These are phyloP conservation scores for Patellaria atrata DNA, from an alignment of 495 filamentous ascomycete species.

Conservation along the genomic window DNA sequence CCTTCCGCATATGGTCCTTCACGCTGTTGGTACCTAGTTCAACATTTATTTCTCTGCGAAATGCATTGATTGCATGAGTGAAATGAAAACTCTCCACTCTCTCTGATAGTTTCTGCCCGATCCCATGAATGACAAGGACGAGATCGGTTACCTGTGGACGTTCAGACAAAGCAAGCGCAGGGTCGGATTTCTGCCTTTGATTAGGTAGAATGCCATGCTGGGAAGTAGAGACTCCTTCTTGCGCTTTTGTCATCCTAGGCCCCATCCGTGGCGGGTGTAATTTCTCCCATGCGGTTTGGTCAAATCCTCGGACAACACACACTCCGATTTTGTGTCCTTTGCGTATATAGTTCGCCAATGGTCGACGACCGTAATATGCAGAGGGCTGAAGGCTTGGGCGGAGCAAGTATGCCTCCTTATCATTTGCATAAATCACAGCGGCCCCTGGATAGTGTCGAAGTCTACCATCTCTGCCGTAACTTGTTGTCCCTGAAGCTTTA, in stretches of 20 bases:
- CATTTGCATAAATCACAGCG: conserved; percentile 72
- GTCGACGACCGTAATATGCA: conserved; percentile 58
- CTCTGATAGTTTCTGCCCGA: conserved; percentile 93
- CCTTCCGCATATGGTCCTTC: conserved; percentile 55
- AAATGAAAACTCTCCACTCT: conserved; percentile 93
- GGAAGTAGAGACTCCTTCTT: conserved; percentile 30
- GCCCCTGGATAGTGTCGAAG: conserved; percentile 42
- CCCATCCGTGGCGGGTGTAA: conserved; percentile 49
- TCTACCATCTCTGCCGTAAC: conserved; percentile 24
- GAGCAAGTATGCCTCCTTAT: conserved; percentile 59
- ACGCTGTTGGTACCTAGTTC: conserved; percentile 63
- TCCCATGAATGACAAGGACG: conserved; percentile 82
- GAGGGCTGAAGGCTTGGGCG: conserved; percentile 70
- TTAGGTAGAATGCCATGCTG: conserved; percentile 21
- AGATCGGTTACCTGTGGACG: conserved; percentile 70
- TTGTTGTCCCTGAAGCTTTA: conserved; percentile 24
- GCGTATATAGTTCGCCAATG: conserved; percentile 63
- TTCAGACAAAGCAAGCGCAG: conserved; percentile 38
- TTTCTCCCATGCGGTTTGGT: conserved; percentile 58
- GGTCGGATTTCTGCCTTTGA: conserved; percentile 22
- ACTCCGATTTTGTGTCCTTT: conserved; percentile 73
- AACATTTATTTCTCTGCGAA: conserved; percentile 73
- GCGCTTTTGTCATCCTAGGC: conserved; percentile 34
- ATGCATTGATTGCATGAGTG: conserved; percentile 83
- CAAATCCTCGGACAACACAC: conserved; percentile 76